Evolutionary conservation across 805 yeast genomes (phyloP).

Genomic region (Brettanomyces anomalus): DNA sequence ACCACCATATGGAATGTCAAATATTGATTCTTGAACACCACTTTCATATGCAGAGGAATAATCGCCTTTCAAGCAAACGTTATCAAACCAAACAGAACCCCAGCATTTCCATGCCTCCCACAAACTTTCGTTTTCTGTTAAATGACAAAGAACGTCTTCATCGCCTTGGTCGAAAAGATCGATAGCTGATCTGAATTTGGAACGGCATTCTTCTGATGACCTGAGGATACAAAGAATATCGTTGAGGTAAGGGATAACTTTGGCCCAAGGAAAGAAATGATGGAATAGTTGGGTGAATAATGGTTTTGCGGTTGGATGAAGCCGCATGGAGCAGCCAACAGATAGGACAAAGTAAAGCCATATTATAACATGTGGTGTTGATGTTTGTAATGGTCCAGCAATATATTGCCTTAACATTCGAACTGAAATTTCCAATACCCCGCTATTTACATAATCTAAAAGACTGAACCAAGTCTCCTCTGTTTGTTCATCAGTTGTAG

Average conservation of each 20-base stretch:
- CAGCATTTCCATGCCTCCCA: slow-evolving; percentile 80
- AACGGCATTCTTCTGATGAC: slow-evolving; percentile 15
- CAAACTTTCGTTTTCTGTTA: slow-evolving; percentile 50
- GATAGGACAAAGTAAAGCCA: slow-evolving; percentile 70
- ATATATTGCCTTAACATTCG: slow-evolving; percentile 58
- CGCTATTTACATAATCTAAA: slow-evolving; percentile 46
- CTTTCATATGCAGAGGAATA: slow-evolving; percentile 39
- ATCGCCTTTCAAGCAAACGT: slow-evolving; percentile 43
- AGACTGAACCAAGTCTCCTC: slow-evolving; percentile 48
- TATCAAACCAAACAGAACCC: slow-evolving; percentile 78
- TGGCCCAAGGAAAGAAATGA: slow-evolving; percentile 61
- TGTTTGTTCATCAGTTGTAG: slow-evolving; percentile 22
- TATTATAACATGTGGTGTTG: slow-evolving; percentile 65
- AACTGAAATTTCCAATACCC: slow-evolving; percentile 61
- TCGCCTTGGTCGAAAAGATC: slow-evolving; percentile 8
- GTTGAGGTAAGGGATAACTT: slow-evolving; percentile 54
- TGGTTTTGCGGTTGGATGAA: slow-evolving; percentile 35
- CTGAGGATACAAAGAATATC: slow-evolving; percentile 35
- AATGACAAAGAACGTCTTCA: slow-evolving; percentile 37
- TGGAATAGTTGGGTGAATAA: slow-evolving; percentile 44
- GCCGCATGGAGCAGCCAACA: slow-evolving; percentile 44
- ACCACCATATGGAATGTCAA: slow-evolving; percentile 65
- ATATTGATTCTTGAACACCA: slow-evolving; percentile 49
- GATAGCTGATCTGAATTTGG: slow-evolving; percentile 1
- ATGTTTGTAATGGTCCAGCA: slow-evolving; percentile 61